Evolutionary conservation across 805 yeast genomes (phyloP).

Genomic region (Metschnikowia peoriensis): DNA sequence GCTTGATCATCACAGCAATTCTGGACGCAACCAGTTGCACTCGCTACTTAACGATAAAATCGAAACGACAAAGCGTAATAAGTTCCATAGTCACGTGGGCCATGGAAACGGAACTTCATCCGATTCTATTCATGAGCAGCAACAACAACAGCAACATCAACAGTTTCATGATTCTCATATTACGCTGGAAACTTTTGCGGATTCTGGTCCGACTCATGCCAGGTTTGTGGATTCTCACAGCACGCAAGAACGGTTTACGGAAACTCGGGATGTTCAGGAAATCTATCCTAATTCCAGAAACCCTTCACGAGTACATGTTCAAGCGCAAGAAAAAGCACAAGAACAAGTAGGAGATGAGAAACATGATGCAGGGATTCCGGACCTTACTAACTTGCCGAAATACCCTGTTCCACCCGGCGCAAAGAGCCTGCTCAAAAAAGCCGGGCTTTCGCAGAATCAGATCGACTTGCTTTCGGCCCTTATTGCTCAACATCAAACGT

Average conservation of each 20-base stretch:
- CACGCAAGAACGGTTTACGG: background rate
- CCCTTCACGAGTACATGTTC: background rate
- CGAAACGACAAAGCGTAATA: constrained; percentile 13
- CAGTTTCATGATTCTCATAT: background rate
- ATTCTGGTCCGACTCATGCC: background rate
- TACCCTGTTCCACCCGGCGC: constrained; percentile 76
- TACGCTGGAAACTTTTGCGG: background rate
- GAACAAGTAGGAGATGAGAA: background rate
- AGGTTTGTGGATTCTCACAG: background rate
- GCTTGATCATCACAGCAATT: background rate
- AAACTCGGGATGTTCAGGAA: background rate
- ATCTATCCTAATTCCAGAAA: background rate
- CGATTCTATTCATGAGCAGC: background rate
- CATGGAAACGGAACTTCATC: background rate
- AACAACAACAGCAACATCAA: background rate
- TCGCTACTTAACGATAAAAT: constrained; percentile 14
- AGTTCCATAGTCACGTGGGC: constrained; percentile 5
- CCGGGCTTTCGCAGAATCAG: constrained; percentile 67
- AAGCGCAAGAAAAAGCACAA: too few relatives aligned
- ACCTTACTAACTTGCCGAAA: constrained; percentile 47
- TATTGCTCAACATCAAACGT: constrained; percentile 63
- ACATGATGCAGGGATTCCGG: constrained; percentile 8
- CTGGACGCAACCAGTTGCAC: constrained; percentile 8
- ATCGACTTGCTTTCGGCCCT: constrained; percentile 71
- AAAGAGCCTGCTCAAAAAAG: constrained; percentile 55